A percentile compares a stretch with the other conserved stretches of the same genome.
Evolutionary conservation across 2,329 filamentous ascomycete genomes (phyloP).

Genomic region (Neofusicoccum sp.): DNA sequence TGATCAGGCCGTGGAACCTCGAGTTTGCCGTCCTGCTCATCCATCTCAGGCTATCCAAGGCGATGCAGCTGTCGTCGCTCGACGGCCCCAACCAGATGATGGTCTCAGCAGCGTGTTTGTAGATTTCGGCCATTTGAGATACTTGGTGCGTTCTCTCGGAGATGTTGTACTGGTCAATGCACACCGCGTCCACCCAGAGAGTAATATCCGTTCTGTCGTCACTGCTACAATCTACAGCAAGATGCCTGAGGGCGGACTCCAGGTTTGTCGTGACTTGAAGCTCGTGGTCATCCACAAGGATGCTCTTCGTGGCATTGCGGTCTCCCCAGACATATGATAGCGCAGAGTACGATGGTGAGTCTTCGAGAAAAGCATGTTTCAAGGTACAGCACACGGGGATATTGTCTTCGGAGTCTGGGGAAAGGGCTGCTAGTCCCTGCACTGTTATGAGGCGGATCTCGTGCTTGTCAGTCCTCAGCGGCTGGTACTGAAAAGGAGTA

Average conservation of each 20-base stretch:
- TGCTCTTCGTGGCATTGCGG: constrained; percentile 7
- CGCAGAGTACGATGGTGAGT: constrained; percentile 16
- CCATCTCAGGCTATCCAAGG: constrained; percentile 18
- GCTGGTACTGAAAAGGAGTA: too few relatives aligned
- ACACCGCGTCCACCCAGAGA: constrained; percentile 22
- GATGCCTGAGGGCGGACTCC: constrained; percentile 13
- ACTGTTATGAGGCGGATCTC: too few relatives aligned
- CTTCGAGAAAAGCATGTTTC: constrained; percentile 9
- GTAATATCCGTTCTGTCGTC: not conserved
- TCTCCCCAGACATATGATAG: constrained; percentile 23
- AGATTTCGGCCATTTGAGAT: constrained; percentile 19
- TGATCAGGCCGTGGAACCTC: not conserved
- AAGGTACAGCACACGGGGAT: constrained; percentile 4
- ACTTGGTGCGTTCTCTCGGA: constrained; percentile 20
- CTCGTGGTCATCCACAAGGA: constrained; percentile 15
- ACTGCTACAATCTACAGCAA: constrained; percentile 11
- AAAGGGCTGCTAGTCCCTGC: too few relatives aligned
- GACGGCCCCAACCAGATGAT: constrained; percentile 22
- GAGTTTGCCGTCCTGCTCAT: not conserved
- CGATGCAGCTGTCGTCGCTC: constrained; percentile 18
- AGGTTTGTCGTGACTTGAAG: constrained; percentile 20
- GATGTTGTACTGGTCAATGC: constrained; percentile 20
- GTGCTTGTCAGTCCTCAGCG: too few relatives aligned
- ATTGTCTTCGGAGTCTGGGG: too few relatives aligned
- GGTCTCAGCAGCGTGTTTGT: constrained; percentile 9